These are phyloP conservation scores for Flaveria ramosissima DNA, from an alignment of 129 eudicot genomes.

Conservation along the genomic window DNA sequence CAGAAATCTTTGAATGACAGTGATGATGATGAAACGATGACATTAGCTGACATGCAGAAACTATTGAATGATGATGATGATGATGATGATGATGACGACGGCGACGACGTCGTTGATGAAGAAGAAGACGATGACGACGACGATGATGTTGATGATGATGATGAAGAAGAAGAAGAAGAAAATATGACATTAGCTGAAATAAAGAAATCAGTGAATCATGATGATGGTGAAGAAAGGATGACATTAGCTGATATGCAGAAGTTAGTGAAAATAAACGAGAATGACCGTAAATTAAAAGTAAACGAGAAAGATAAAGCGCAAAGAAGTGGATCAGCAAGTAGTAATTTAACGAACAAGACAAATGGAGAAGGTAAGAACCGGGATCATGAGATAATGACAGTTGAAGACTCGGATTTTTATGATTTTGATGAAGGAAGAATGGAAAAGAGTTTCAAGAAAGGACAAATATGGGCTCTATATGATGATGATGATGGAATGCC, in stretches of 20 bases:
- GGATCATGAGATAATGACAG: conserved; percentile 55
- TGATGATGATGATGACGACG: neutral
- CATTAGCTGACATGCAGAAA: conserved; percentile 71
- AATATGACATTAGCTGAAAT: conserved; percentile 75
- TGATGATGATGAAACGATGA: conserved; percentile 51
- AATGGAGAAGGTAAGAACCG: conserved; percentile 23
- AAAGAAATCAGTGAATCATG: conserved; percentile 46
- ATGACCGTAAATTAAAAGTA: conserved; percentile 37
- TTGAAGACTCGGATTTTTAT: conserved; percentile 80
- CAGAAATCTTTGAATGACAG: conserved; percentile 39
- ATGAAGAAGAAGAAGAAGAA: conserved; percentile 33
- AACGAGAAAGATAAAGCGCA: conserved; percentile 34
- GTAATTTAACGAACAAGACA: conserved; percentile 17
- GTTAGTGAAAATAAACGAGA: conserved; percentile 42
- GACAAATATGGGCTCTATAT: conserved; percentile 88
- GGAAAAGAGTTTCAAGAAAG: conserved; percentile 75
- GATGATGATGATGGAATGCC: conserved; percentile 94
- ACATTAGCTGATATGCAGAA: conserved; percentile 72
- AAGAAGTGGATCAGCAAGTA: conserved; percentile 27
- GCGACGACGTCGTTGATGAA: conserved; percentile 16
- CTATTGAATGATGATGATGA: conserved; percentile 33
- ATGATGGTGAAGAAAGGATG: conserved; percentile 35
- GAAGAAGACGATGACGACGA: conserved; percentile 14
- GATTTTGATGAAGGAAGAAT: conserved; percentile 81
- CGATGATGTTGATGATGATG: conserved; percentile 20